phyloP scores from a whole-genome alignment of 805 yeast species.

The Blastobotrys muscicola region DNA sequence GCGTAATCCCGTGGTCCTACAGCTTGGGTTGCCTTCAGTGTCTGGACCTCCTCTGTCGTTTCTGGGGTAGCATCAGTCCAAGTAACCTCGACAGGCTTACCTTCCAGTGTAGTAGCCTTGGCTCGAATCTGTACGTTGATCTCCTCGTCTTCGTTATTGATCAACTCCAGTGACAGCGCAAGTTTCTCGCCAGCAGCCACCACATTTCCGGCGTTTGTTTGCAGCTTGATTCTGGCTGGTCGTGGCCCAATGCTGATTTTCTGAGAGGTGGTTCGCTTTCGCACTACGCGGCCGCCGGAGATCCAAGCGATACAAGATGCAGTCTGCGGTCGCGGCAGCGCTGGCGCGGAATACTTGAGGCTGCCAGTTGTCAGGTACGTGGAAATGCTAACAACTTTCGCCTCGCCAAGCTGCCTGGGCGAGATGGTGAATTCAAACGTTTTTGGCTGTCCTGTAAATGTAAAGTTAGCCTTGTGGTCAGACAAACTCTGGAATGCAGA shows the following conservation, averaged over 20 bases:
- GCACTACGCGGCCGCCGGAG: no score
- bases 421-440: conserved; percentile 15
- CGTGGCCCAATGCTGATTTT: conserved; percentile 17
- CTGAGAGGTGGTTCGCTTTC: not conserved
- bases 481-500: not conserved
- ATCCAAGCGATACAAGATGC: no score
- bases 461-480: conserved; percentile 12
- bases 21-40: not conserved
- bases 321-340: no score
- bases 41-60: not conserved
- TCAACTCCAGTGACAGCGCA: conserved; percentile 9
- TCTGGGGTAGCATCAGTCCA: conserved; percentile 5
- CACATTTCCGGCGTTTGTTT: conserved; percentile 10
- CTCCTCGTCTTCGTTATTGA: conserved; percentile 21
- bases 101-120: conserved; percentile 9
- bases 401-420: conserved; percentile 22
- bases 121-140: conserved; percentile 13
- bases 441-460: conserved; percentile 13
- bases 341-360: no score
- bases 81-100: conserved; percentile 5
- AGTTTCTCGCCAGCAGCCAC: conserved; percentile 23
- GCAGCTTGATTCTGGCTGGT: conserved; percentile 22
- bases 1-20: not conserved
- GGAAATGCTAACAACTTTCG: conserved; percentile 8
- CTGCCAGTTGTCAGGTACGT: not conserved